These are phyloP conservation scores for Malania oleifera DNA, from an alignment of 164 flowering plant genomes.

Conservation along the genomic window DNA sequence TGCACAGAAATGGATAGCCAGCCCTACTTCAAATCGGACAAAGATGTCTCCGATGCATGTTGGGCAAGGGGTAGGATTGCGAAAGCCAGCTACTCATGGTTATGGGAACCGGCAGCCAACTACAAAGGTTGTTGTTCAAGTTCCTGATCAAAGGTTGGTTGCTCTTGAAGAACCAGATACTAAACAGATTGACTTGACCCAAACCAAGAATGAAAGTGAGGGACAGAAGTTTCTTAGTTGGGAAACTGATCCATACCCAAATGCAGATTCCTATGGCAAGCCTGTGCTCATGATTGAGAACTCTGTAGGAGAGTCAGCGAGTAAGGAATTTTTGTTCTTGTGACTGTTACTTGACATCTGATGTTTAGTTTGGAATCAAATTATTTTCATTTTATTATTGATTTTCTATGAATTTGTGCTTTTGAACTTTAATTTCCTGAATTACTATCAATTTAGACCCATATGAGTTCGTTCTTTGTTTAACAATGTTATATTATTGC, in stretches of 20 bases:
- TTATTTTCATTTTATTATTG: too few species aligned
- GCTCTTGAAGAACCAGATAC: slow-evolving; percentile 68
- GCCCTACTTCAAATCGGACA: slow-evolving; percentile 60
- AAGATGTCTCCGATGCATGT: slow-evolving; percentile 29
- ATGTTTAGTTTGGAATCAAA: not conserved
- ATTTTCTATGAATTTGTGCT: too few species aligned
- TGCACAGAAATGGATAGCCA: slow-evolving; percentile 93
- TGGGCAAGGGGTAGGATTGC: slow-evolving; percentile 27
- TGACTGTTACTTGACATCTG: not conserved
- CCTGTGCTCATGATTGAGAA: slow-evolving; percentile 40
- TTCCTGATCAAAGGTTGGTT: slow-evolving; percentile 45
- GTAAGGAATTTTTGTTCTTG: slow-evolving; percentile 33
- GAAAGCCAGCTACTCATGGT: slow-evolving; percentile 35
- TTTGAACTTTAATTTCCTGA: too few species aligned
- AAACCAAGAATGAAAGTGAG: slow-evolving; percentile 35
- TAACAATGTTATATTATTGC: too few species aligned
- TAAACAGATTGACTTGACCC: slow-evolving; percentile 55
- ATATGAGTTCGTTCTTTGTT: too few species aligned
- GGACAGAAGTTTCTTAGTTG: slow-evolving; percentile 45
- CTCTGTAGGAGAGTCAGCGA: slow-evolving; percentile 42
- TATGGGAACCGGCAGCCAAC: slow-evolving; percentile 47
- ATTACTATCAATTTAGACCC: too few species aligned
- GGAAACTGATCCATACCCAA: slow-evolving; percentile 38
- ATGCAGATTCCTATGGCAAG: slow-evolving; percentile 46
- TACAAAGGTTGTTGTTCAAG: slow-evolving; percentile 59